Evolutionary conservation across 768 basidiomycete genomes (phyloP).

Genomic region (Panellus pusillus): DNA sequence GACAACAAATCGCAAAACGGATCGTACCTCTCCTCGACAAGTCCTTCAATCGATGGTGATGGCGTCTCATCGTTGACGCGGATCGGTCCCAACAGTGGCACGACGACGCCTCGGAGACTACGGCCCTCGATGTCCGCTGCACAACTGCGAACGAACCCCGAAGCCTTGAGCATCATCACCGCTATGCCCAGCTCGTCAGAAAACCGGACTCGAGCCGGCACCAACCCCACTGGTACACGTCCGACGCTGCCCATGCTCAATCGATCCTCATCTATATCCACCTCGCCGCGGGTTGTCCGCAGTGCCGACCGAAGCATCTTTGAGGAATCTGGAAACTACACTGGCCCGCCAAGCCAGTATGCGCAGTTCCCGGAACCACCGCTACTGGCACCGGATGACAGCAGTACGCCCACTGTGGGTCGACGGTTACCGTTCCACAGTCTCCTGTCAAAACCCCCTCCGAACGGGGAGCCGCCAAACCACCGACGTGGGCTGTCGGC

Average conservation of each 20-base stretch:
- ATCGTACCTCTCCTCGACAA: constrained; percentile 46
- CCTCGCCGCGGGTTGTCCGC: constrained; percentile 40
- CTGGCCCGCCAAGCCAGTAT: constrained; percentile 70
- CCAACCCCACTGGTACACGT: constrained; percentile 54
- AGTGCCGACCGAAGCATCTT: constrained; percentile 37
- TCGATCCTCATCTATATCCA: constrained; percentile 60
- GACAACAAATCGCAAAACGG: constrained; percentile 69
- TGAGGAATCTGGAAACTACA: constrained; percentile 51
- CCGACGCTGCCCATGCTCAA: constrained; percentile 48
- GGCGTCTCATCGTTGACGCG: constrained; percentile 50
- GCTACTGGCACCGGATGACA: constrained; percentile 40
- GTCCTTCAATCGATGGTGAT: constrained; percentile 55
- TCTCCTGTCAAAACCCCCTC: constrained; percentile 58
- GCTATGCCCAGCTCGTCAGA: constrained; percentile 37
- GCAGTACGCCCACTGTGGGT: constrained; percentile 52
- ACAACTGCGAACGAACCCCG: constrained; percentile 61
- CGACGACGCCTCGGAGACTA: constrained; percentile 60
- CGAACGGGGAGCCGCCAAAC: constrained; percentile 38
- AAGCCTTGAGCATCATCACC: constrained; percentile 31
- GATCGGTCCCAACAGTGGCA: constrained; percentile 44
- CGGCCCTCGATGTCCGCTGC: constrained; percentile 79
- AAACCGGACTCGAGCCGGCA: constrained; percentile 65
- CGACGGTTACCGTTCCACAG: constrained; percentile 66
- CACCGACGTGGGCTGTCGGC: constrained; percentile 58
- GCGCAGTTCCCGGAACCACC: constrained; percentile 74